Evolutionary conservation across 352 stramenopile species (phyloP).

Genomic region (Globisporangium paroecandrum): DNA sequence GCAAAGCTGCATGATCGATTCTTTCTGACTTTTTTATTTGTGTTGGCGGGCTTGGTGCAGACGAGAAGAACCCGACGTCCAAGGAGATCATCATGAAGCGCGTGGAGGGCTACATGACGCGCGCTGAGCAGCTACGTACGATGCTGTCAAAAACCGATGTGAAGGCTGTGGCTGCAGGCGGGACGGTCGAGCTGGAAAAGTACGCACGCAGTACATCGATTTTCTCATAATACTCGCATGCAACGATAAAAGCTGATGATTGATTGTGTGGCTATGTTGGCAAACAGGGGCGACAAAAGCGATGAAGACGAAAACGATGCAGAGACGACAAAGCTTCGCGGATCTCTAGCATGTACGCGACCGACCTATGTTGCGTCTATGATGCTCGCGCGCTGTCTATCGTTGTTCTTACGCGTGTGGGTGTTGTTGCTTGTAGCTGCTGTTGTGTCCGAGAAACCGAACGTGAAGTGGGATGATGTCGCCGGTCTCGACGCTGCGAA

Average conservation of each 20-base stretch:
- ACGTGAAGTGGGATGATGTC: conserved; percentile 97
- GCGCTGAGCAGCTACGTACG: conserved; percentile 82
- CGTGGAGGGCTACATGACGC: conserved; percentile 88
- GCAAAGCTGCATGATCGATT: not conserved
- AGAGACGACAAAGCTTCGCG: conserved; percentile 95
- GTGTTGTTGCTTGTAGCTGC: conserved; percentile 44
- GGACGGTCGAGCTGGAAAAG: conserved; percentile 72
- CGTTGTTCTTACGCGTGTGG: not conserved
- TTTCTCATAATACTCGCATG: not conserved
- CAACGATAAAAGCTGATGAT: not conserved
- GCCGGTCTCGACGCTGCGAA: conserved; percentile 97
- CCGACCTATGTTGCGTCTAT: not conserved
- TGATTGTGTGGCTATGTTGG: conserved; percentile 3
- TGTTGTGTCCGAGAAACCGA: conserved; percentile 88
- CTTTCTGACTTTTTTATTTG: not conserved
- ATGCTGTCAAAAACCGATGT: conserved; percentile 70
- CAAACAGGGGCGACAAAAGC: conserved; percentile 65
- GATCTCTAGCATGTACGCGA: conserved; percentile 84
- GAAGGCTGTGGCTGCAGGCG: conserved; percentile 52
- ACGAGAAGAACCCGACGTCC: conserved; percentile 90
- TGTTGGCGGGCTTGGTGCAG: conserved; percentile 18
- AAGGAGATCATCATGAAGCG: conserved; percentile 90
- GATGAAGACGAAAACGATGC: conserved; percentile 91
- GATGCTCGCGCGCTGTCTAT: not conserved
- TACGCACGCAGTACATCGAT: conserved; percentile 20